Evolutionary conservation across 2,329 filamentous ascomycete species (phyloP).

Genomic region (Trichoderma cornu-damae): DNA sequence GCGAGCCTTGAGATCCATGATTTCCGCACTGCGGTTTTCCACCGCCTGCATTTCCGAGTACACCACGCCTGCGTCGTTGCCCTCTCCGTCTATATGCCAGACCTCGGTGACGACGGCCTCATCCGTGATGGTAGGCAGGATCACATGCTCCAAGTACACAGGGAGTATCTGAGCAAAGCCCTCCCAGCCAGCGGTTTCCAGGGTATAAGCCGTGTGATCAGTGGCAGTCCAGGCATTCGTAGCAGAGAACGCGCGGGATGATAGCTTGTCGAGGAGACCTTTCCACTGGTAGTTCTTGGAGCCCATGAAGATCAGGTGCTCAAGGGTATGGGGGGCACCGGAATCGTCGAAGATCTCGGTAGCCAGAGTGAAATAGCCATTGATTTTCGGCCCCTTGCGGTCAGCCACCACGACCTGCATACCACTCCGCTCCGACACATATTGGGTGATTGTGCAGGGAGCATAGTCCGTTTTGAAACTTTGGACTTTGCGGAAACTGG

Average conservation of each 20-base stretch:
- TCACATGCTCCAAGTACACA: constrained; percentile 89
- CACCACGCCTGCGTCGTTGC: constrained; percentile 92
- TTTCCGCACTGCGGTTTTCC: constrained; percentile 74
- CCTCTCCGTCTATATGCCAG: constrained; percentile 87
- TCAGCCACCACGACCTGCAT: constrained; percentile 93
- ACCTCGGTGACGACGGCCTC: constrained; percentile 93
- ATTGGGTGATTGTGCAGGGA: constrained; percentile 81
- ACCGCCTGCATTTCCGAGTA: constrained; percentile 99
- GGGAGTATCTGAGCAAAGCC: constrained; percentile 93
- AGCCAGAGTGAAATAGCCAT: constrained; percentile 89
- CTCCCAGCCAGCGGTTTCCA: constrained; percentile 94
- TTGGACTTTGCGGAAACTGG: constrained; percentile 76
- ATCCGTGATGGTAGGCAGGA: constrained; percentile 87
- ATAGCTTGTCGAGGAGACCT: constrained; percentile 88
- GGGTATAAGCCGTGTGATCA: constrained; percentile 92
- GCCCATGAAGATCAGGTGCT: constrained; percentile 81
- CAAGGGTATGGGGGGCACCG: constrained; percentile 81
- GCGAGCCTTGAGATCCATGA: constrained; percentile 81
- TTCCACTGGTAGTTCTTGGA: constrained; percentile 93
- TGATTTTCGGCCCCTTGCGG: constrained; percentile 88
- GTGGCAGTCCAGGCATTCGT: constrained; percentile 98
- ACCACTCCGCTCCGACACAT: constrained; percentile 90
- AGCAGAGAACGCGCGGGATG: constrained; percentile 83
- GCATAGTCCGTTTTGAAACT: constrained; percentile 87
- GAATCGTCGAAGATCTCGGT: constrained; percentile 98